Evolutionary conservation across 169 alveolate genomes (phyloP), one percentile per base, ranked within the genome.

Genomic region (Plasmodium sp.): DNA sequence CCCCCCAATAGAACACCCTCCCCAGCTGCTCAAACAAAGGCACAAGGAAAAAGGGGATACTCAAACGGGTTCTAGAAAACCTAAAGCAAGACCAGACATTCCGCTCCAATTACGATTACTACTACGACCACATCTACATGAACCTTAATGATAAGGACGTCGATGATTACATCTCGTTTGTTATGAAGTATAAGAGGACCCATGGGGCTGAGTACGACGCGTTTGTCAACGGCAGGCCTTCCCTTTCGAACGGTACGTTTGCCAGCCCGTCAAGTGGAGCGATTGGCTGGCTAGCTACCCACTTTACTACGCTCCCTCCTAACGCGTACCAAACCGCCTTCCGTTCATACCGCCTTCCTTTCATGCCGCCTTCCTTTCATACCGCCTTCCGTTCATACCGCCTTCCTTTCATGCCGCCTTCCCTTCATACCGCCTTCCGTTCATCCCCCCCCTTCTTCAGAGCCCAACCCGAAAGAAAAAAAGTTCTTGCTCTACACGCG

Each of bases 31-130:
- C 94, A 36, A 88, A 88, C 41, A 88, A 36, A 77, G 71, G 83
- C 71, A 18, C 48, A n/a, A 74, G 94, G 45, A 88, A 88, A 79
- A 88, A 88, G 82, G 94, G 94, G 1, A 88, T 88, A 6, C 71
- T 88, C 12, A 75, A 88, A 58, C 45, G 79, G 48, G 71, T 88
- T 43, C 72, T 88, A 27, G 18, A 43, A 5, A 62, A 88, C 9
- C 54, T 88, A 31, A 88, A 88, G 43, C 58, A 88, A 48, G 88
- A 88, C 10, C 75, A 88, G 5, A 54, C n/a, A 77, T 88, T 88
- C 51, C 18, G 33, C 7, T 79, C n/a, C 9, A 51, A 79, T 2
- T 88, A 88, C 41, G 79, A 88, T 41, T 88, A 88, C 51, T 88
- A 88, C 41, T 77, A 88, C 43, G 90, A 88, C n/a, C 22, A 88